Base-by-base conservation (phyloP, 129 eudicot species). In the Logfia minima region DNA sequence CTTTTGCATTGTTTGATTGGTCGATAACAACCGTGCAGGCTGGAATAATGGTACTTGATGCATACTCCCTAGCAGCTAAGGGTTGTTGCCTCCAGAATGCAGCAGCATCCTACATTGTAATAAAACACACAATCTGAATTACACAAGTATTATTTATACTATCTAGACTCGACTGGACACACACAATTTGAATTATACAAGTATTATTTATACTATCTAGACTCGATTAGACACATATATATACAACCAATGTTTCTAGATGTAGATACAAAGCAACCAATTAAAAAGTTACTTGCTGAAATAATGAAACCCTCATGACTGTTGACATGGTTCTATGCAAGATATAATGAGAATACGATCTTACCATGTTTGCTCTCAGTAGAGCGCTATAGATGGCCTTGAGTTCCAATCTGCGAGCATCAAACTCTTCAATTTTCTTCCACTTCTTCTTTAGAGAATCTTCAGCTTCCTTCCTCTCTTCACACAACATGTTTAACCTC, bases 351-450 rank as follows among this genome's bases (percentile, higher is more conserved):
- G 2, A 64, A 51, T 24, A 61, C 0, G 5, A 72, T 75, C 88
- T 72, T 81, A 95, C 99, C 96, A 89, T 82, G 87, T 92, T 95
- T 78, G 96, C 99, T 75, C 63, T 92, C 1, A 92, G 90, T 73
- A 95, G 78, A 80, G 96, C 88, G 45, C 83, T 84, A 68, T 95
- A 95, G 22, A 95, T 80, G 68, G 86, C 80, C 75, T 95, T 96
- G 79, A 95, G 93, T 82, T 95, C 99, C 58, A 90, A 86, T 91
- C 99, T 86, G 13, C 99, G 94, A 68, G 97, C 86, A 88, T 95
- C 99, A 70, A 95, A 95, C 80, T 95, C 99, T 82, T 95, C 99
- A 70, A 95, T 95, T 80, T 95, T 95, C 83, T 95, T 95, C 99
- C 99, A 95, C 79, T 95, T 95, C 83, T 92, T 95, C 84, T 86